Conservation (phyloP, 345 rosid species). For the Eucalyptus marginata region DNA sequence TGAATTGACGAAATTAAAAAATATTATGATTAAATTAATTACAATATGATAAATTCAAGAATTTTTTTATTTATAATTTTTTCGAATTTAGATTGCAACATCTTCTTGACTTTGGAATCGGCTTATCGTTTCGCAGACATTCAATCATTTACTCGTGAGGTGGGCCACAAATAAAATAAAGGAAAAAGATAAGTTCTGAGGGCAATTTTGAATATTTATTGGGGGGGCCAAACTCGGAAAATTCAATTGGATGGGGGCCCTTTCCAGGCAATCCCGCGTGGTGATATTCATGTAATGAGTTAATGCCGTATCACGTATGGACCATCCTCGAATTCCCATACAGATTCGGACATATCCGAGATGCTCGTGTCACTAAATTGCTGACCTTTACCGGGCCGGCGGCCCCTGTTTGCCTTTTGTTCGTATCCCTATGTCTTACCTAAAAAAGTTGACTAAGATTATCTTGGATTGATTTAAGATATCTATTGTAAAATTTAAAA, state of each 20-base stretch:
- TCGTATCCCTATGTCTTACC: neutral
- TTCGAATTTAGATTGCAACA: neutral
- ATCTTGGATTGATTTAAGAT: neutral
- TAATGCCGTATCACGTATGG: neutral
- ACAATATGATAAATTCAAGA: accelerated
- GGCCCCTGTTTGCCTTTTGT: too few relatives aligned
- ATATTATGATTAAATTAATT: too few relatives aligned
- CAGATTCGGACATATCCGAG: neutral
- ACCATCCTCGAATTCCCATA: neutral
- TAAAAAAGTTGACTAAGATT: neutral
- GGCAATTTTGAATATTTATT: neutral
- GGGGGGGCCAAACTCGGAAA: neutral
- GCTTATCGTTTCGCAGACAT: neutral
- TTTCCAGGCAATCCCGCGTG: neutral
- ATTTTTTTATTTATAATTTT: too few relatives aligned
- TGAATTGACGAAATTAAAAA: accelerated
- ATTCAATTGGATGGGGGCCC: neutral
- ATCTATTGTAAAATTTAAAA: accelerated
- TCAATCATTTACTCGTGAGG: neutral
- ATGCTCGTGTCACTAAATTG: neutral
- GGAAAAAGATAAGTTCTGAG: neutral
- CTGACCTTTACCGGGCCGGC: neutral
- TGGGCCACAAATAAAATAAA: neutral
- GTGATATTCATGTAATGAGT: neutral
- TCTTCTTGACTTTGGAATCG: neutral